Evolutionary conservation across 208 protist genomes (phyloP).

Genomic region (Crithidia bombi): DNA sequence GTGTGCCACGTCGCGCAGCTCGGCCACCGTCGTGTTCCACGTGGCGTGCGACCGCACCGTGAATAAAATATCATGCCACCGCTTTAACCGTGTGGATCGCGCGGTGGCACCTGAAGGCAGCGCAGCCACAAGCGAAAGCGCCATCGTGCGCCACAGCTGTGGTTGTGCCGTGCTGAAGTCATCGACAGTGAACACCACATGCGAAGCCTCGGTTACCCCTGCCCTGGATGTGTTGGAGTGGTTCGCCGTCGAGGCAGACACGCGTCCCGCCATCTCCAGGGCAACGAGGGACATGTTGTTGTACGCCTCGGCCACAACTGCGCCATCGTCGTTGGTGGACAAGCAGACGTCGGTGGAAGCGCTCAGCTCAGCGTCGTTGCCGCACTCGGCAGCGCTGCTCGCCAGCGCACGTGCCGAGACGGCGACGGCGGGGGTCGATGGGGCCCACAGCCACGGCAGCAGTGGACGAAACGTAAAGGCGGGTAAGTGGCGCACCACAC

Average conservation of each 20-base stretch:
- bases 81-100: slow-evolving; percentile 14
- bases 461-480: slow-evolving; percentile 43
- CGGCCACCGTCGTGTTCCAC: slow-evolving; percentile 9
- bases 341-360: background rate
- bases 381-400: background rate
- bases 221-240: background rate
- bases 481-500: slow-evolving; percentile 46
- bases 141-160: slow-evolving; percentile 11
- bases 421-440: background rate
- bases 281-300: slow-evolving; percentile 10
- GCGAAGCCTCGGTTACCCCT: background rate
- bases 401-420: too few relatives aligned
- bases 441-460: slow-evolving; percentile 65
- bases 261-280: background rate
- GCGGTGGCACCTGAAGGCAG: background rate
- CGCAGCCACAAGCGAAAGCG: background rate
- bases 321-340: background rate
- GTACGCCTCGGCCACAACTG: slow-evolving; percentile 15
- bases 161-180: slow-evolving; percentile 20
- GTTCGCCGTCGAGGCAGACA: background rate
- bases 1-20: slow-evolving; percentile 22
- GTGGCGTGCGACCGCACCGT: slow-evolving; percentile 32
- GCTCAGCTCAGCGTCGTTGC: background rate
- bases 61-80: slow-evolving; percentile 68
- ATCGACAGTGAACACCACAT: background rate